Evolutionary conservation across 148 eudicot genomes (phyloP).

Genomic region (Linanthus parryae): DNA sequence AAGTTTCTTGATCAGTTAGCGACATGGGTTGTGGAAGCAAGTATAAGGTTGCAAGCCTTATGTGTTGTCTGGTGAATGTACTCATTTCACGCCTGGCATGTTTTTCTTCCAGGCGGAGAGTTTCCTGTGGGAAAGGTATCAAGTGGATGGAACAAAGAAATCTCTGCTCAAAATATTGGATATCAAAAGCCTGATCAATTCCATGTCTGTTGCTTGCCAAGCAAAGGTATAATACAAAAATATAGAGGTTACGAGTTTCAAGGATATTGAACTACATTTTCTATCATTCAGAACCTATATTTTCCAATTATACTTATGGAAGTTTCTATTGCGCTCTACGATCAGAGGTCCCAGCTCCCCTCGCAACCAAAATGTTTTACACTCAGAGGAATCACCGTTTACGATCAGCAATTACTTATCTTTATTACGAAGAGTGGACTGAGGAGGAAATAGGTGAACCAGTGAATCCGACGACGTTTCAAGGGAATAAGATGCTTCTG

Average conservation of each 20-base stretch:
- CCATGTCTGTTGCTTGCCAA: constrained; percentile 1
- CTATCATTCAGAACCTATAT: background rate
- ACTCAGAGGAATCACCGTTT: constrained; percentile 63
- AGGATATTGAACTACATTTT: background rate
- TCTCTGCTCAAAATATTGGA: background rate
- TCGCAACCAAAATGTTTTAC: constrained; percentile 64
- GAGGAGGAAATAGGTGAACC: constrained; percentile 17
- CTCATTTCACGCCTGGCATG: background rate
- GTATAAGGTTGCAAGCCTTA: background rate
- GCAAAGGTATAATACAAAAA: constrained; percentile 33
- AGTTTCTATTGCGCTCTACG: constrained; percentile 11
- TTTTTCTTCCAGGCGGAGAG: constrained; percentile 21
- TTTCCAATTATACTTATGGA: background rate
- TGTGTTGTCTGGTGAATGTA: background rate
- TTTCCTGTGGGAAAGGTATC: constrained; percentile 13
- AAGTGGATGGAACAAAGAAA: constrained; percentile 14
- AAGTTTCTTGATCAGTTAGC: no score
- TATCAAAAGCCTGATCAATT: constrained; percentile 10
- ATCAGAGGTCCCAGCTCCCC: constrained; percentile 57
- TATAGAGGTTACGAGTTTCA: background rate
- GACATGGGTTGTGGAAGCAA: no score
- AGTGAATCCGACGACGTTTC: constrained; percentile 16
- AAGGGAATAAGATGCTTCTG: constrained; percentile 21
- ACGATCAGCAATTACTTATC: constrained; percentile 41
- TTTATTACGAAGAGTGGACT: constrained; percentile 34